Base-by-base conservation (phyloP, 495 filamentous ascomycete genomes). In the Lentithecium fluviatile region DNA sequence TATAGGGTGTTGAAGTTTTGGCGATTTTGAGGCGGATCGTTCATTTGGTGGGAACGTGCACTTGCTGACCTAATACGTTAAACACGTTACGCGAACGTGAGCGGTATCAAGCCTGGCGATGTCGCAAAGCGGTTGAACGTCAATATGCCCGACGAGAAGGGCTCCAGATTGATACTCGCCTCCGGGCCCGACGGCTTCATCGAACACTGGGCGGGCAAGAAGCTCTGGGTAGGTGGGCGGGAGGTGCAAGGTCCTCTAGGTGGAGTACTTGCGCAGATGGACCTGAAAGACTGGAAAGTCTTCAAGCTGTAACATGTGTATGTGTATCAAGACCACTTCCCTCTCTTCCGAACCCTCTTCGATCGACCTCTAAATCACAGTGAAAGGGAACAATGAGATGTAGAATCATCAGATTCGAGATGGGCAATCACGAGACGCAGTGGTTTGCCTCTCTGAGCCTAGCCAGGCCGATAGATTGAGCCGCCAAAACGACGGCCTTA, bases 151-250 rank as follows among this genome's bases (percentile, higher is more conserved):
- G 45, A 43, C 11, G 29, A 47, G 23, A 32, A 73, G 62, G 38
- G 66, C 19, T 62, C 56, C 69, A 88, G 84, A 56, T 63, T 95
- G 43, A 76, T 97, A 23, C 74, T 95, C 48, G 77, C 97, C 4
- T 92, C 90, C 1, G 94, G 94, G 0, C 92, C 94, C 0, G 89
- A 94, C 42, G 92, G 94, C 15, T 98, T 97, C 75, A 81, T 97
- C 46, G 79, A 78, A 24, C 80, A 85, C 64, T 87, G 87, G 75
- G 88, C 88, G 5, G 93, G 93, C 5, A 79, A 82, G 4, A 96
- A 95, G 73, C 70, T 78, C 2, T 92, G 86, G 84, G 79, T 79
- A 3, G 77, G 78, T 47, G 90, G 91, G 6, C 75, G 76, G 64
- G 88, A 96, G 75, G 74, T 79, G 17, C 88, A 93, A 66, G 93